Conservation (phyloP, 805 yeast genomes). For the Candida hungchunana region DNA sequence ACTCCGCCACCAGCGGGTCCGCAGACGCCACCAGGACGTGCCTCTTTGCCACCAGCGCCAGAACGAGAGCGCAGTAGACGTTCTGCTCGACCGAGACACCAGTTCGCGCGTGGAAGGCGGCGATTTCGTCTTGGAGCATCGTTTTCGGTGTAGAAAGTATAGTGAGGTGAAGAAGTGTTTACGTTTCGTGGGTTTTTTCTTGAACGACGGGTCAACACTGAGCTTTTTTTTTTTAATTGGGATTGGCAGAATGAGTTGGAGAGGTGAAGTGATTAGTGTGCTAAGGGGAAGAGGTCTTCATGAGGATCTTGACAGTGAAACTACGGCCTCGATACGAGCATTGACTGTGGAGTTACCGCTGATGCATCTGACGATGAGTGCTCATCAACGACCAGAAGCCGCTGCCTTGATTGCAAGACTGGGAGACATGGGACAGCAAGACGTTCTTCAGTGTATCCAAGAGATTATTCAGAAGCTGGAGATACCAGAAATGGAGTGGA, state of each 20-base stretch:
- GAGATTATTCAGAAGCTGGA: background rate
- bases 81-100: constrained; percentile 11
- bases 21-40: constrained; percentile 26
- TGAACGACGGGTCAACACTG: too few relatives aligned
- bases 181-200: too few relatives aligned
- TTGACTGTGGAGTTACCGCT: constrained; percentile 1
- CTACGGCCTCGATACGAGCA: background rate
- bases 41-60: constrained; percentile 23
- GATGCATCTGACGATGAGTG: background rate
- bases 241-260: constrained; percentile 1
- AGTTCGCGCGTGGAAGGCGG: background rate
- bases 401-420: constrained; percentile 2
- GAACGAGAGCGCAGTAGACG: constrained; percentile 14
- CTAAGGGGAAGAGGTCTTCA: background rate
- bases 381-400: constrained; percentile 4
- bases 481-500: constrained; percentile 14
- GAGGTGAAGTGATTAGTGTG: background rate
- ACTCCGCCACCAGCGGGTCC: constrained; percentile 12
- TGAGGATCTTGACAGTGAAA: background rate
- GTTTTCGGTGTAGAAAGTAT: too few relatives aligned
- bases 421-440: background rate
- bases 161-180: too few relatives aligned
- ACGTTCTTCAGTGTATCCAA: background rate
- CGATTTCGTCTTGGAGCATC: constrained; percentile 1
- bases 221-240: too few relatives aligned